A percentile compares a stretch with the other conserved stretches of the same genome.
Conservation (phyloP, 176 grass and related monocot species). For the Chloris gayana region DNA sequence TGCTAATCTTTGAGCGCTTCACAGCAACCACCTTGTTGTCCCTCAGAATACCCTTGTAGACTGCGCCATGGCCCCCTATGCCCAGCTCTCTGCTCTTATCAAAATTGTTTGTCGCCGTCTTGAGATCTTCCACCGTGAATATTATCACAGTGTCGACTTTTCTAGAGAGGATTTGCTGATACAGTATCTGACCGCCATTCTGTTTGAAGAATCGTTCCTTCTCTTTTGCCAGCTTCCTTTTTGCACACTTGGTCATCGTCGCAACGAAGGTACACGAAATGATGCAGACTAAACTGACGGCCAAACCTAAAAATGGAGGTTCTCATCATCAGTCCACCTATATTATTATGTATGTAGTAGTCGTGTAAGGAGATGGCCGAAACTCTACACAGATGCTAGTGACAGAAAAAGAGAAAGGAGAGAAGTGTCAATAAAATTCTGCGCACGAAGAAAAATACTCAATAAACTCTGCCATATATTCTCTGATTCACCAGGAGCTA, state of each 20-base stretch:
- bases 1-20: slow-evolving; percentile 14
- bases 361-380: too few species aligned
- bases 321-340: background rate
- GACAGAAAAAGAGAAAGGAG: too few species aligned
- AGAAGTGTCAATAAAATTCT: too few species aligned
- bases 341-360: too few species aligned
- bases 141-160: slow-evolving; percentile 29
- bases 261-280: background rate
- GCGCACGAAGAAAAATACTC: too few species aligned
- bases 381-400: too few species aligned
- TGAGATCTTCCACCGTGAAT: slow-evolving; percentile 17
- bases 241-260: background rate
- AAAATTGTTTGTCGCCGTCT: slow-evolving; percentile 28
- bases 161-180: slow-evolving; percentile 19
- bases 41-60: background rate
- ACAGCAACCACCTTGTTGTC: slow-evolving; percentile 21
- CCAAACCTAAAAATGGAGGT: background rate
- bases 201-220: slow-evolving; percentile 15
- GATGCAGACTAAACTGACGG: background rate
- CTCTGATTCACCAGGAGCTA: too few species aligned
- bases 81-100: slow-evolving; percentile 2
- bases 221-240: background rate
- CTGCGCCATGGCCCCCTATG: background rate
- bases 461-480: too few species aligned
- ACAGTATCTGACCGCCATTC: slow-evolving; percentile 34